Evolutionary conservation across 257 asterid genomes (phyloP), one percentile per base, ranked within the genome.

Genomic region (Forsythia viridissima): DNA sequence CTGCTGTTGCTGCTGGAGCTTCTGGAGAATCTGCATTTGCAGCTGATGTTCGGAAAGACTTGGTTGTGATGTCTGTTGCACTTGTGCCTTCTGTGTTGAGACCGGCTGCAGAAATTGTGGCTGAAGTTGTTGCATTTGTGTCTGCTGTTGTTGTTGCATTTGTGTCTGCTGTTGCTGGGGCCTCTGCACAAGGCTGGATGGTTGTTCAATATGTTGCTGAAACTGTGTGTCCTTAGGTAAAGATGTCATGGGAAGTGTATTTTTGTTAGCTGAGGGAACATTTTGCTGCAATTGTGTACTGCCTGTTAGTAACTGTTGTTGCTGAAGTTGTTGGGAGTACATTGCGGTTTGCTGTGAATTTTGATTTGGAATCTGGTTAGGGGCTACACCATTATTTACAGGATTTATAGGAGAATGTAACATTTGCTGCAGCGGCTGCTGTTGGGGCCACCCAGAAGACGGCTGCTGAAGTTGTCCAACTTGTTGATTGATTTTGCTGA

Each of bases 11-110:
- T 93, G 97, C 68, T 92, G 97, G 80, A 86, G 82, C 80, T 93
- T 89, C 79, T 91, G 97, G 67, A 94, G 92, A 80, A 88, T 82
- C 85, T 93, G 98, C 76, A 91, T 59, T 79, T 94, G 98, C 78
- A 91, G 78, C 73, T 94, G 97, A 80, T 91, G 97, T 71, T 91
- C 97, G 0, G 91, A 65, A 69, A 91, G 82, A 82, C 79, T 85
- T 70, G 87, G 93, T 57, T 86, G 96, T 20, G 91, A 57, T 2
- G 84, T 24, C 77, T 85, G 90, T 72, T 86, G 96, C 86, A 80
- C 78, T 71, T 82, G 87, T 20, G 90, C 89, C 84, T 89, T 86
- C 81, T 85, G 96, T 66, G 82, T 84, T 51, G 87, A 80, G 82
- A 78, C 90, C 71, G 89, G 95, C 76, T 86, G 94, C 85, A 85